Evolutionary conservation across 2,329 filamentous ascomycete species (phyloP), one percentile per base, ranked within the genome.

Genomic region (Colletotrichum lindemuthianum): DNA sequence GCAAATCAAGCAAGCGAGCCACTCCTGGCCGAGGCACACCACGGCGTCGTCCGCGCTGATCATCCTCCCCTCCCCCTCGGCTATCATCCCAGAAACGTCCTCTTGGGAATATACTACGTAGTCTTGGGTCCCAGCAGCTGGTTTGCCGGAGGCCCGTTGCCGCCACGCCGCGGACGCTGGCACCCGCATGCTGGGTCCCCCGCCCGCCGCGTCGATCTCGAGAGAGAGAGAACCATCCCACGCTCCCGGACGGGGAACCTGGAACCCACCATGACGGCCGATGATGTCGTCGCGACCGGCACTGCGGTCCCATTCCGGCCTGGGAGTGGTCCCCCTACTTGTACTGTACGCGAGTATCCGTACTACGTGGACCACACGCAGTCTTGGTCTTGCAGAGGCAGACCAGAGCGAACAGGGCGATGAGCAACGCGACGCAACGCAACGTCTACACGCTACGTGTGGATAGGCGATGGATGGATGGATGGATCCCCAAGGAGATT

Each of bases 241-340:
- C 47, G 52, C 52, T 47, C 15, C 63, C 48, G 52, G 59, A 44
- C 63, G 63, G 61, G 57, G 52, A 24, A 49, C 13, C 33, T 65
- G 50, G 56, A 45, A 58, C 59, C 53, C 48, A 36, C 59, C 63
- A 63, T 63, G 63, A 63, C 52, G 59, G 59, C 39, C 48, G 52
- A 65, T 63, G 63, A 65, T 65, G 63, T 63, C 58, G 63, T 65
- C 41, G 59, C 36, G 55, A 57, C 56, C 56, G 60, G 56, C 56
- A 60, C 43, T 60, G 49, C 24, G 13, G 16, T 45, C 15, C 15
- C 24, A n/a, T n/a, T 47, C 41, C 34, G 41, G 15, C 40, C 47
- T 39, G 33, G 41, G 45, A 32, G 8, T n/a, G 44, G 44, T 33
- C 32, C 41, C 2, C 10, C 34, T 41, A 24, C 24, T 24, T 24